phyloP scores from a whole-genome alignment of 1,284 basidiomycete genomes.

The Cryptococcus floricola region DNA sequence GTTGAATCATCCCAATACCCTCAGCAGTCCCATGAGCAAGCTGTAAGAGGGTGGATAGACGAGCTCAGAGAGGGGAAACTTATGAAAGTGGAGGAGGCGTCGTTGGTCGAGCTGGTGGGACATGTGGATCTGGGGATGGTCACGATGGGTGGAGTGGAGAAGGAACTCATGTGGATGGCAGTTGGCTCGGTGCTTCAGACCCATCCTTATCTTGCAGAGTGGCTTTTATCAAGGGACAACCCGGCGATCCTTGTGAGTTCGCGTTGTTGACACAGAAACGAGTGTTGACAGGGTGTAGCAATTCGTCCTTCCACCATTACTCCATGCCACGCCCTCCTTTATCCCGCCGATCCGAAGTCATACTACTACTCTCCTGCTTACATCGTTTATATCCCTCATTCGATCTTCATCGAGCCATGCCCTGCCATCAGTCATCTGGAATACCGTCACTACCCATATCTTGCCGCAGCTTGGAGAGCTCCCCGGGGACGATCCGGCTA shows the following conservation, averaged over 20 bases:
- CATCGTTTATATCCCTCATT: constrained; percentile 20
- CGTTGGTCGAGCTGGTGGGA: constrained; percentile 17
- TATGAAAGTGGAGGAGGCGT: constrained; percentile 22
- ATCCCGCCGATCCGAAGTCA: constrained; percentile 26
- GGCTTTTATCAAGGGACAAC: constrained; percentile 24
- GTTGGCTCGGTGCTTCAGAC: constrained; percentile 17
- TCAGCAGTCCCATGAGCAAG: constrained; percentile 19
- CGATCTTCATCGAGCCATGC: constrained; percentile 6
- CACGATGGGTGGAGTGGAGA: constrained; percentile 23
- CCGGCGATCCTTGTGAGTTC: constrained; percentile 23
- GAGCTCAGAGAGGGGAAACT: constrained; percentile 30
- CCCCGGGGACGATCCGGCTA: constrained; percentile 11
- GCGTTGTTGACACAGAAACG: too few relatives aligned
- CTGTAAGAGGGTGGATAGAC: constrained; percentile 19
- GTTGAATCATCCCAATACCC: constrained; percentile 22
- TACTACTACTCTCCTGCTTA: constrained; percentile 19
- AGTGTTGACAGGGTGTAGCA: constrained; percentile 12
- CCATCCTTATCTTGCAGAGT: constrained; percentile 18
- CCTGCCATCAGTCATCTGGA: constrained; percentile 13
- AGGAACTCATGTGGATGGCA: constrained; percentile 39
- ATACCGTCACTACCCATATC: constrained; percentile 4
- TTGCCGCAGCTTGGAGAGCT: constrained; percentile 17
- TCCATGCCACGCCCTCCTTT: constrained; percentile 29
- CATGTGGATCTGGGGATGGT: constrained; percentile 7
- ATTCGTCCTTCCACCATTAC: constrained; percentile 29